Percentiles rank a stretch among this genome's conserved stretches.
Evolutionary conservation across 2,329 filamentous ascomycete species (phyloP).

Genomic region (Corinectria fuckeliana): DNA sequence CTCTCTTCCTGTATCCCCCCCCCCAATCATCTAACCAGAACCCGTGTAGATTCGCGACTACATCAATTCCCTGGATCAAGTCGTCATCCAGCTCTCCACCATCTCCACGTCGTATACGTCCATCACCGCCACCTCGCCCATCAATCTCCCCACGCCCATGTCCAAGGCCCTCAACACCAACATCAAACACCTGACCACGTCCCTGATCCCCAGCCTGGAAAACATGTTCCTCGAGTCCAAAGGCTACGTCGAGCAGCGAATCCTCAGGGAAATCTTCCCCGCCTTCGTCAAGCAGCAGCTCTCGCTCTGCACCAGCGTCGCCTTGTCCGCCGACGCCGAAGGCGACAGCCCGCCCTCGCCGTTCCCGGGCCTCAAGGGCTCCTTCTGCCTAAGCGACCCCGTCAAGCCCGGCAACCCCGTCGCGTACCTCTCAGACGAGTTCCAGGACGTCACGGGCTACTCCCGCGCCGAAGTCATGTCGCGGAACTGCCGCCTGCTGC

Average conservation of each 20-base stretch:
- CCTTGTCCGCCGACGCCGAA: slow-evolving; percentile 48
- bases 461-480: slow-evolving; percentile 53
- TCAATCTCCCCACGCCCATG: slow-evolving; percentile 50
- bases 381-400: slow-evolving; percentile 64
- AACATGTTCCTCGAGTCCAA: slow-evolving; percentile 52
- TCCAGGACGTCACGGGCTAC: slow-evolving; percentile 59
- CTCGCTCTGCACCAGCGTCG: slow-evolving; percentile 51
- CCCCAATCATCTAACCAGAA: slow-evolving; percentile 3
- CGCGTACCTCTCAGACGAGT: slow-evolving; percentile 56
- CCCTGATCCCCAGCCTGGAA: slow-evolving; percentile 54
- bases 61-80: slow-evolving; percentile 50
- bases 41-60: slow-evolving; percentile 51
- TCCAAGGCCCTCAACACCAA: slow-evolving; percentile 52
- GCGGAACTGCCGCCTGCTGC: slow-evolving; percentile 57
- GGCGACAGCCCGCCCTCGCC: slow-evolving; percentile 39
- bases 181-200: slow-evolving; percentile 52
- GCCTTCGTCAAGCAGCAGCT: slow-evolving; percentile 61
- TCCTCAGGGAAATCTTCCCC: slow-evolving; percentile 56
- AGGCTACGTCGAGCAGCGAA: slow-evolving; percentile 51
- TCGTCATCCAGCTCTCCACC: slow-evolving; percentile 46
- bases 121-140: slow-evolving; percentile 50
- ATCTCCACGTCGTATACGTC: slow-evolving; percentile 54
- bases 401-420: slow-evolving; percentile 57
- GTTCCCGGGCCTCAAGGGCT: slow-evolving; percentile 63
- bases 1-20: no score